A percentile compares a stretch with the other conserved stretches of the same genome.
Conservation (phyloP, 1,284 basidiomycete species). For the Naganishia cerealis region DNA sequence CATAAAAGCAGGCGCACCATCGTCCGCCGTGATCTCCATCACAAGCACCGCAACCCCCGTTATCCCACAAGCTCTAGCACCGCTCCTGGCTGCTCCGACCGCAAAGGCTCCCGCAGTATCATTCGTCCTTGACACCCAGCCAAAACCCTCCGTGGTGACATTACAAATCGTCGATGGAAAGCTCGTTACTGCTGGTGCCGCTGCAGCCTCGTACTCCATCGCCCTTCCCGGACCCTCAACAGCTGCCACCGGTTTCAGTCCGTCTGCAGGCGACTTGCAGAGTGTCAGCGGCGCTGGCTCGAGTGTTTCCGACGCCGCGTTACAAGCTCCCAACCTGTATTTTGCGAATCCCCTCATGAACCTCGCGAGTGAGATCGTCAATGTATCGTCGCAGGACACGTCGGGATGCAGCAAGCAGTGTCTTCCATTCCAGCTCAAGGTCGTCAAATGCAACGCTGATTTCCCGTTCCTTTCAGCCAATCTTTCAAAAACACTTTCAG, state of each 20-base stretch:
- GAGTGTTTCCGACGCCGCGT: not conserved
- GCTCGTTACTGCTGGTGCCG: conserved; percentile 6
- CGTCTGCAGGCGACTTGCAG: too few relatives aligned
- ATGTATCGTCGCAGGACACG: not conserved
- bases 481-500: not conserved
- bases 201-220: not conserved
- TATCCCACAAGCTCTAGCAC: not conserved
- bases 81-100: not conserved
- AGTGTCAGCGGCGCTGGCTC: too few relatives aligned
- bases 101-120: not conserved
- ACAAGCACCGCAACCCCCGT: not conserved
- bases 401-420: not conserved
- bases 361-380: conserved; percentile 8
- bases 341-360: conserved; percentile 2
- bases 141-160: conserved; percentile 9
- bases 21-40: not conserved
- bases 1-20: not conserved
- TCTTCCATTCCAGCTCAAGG: conserved; percentile 1
- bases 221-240: not conserved
- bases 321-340: not conserved
- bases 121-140: not conserved
- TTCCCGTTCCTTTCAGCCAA: not conserved
- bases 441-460: not conserved
- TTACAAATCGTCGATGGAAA: conserved; percentile 16
- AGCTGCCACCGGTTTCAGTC: too few relatives aligned